Conservation (phyloP, 495 filamentous ascomycete species). For the Penicillium chermesinum region DNA sequence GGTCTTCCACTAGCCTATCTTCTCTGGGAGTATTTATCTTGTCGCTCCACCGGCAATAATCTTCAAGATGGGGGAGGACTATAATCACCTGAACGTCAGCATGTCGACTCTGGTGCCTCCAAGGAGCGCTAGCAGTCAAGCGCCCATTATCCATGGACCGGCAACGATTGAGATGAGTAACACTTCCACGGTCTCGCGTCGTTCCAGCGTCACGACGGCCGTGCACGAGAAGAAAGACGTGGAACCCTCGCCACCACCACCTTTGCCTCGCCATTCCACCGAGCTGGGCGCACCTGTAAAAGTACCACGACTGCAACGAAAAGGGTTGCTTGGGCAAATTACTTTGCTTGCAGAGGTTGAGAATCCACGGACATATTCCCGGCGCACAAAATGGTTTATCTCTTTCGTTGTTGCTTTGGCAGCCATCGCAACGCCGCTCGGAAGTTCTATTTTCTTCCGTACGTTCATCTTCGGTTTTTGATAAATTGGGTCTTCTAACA, state of each 20-base stretch:
- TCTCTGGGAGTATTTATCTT: background rate
- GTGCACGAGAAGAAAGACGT: conserved; percentile 10
- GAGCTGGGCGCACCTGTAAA: conserved; percentile 26
- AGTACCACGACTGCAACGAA: conserved; percentile 61
- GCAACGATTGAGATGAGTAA: background rate
- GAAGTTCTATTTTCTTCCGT: conserved; percentile 82
- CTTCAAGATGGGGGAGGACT: background rate
- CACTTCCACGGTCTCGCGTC: background rate
- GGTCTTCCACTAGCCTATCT: background rate
- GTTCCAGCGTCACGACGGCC: background rate
- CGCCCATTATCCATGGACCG: background rate
- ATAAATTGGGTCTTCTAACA: background rate
- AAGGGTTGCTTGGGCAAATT: conserved; percentile 70
- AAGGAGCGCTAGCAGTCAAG: background rate
- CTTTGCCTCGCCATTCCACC: conserved; percentile 14
- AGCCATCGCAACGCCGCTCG: conserved; percentile 74
- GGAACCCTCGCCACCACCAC: conserved; percentile 10
- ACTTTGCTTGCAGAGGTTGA: conserved; percentile 80
- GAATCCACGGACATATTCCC: conserved; percentile 65
- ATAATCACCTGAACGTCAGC: background rate
- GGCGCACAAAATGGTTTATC: conserved; percentile 76
- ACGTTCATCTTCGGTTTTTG: conserved; percentile 24
- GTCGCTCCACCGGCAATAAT: background rate
- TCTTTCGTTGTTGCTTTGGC: conserved; percentile 74
- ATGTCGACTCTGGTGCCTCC: background rate